These are phyloP conservation scores for Litchi chinensis DNA, from an alignment of 345 rosid species.

Conservation along the genomic window DNA sequence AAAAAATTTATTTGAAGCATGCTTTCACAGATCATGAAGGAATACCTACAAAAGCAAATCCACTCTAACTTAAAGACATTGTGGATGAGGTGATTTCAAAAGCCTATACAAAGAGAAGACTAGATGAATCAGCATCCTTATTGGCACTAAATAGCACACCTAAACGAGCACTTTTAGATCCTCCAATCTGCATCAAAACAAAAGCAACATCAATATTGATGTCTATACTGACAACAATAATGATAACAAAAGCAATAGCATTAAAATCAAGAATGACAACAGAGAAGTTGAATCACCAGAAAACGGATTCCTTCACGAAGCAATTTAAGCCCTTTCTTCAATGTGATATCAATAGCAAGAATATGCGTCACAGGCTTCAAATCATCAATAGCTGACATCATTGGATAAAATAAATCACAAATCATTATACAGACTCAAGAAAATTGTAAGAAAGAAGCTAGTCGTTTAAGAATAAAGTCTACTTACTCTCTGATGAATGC, in stretches of 20 bases:
- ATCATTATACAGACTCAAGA: constrained; percentile 24
- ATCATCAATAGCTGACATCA: constrained; percentile 70
- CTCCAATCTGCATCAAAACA: constrained; percentile 61
- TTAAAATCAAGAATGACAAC: constrained; percentile 9
- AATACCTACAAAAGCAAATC: constrained; percentile 11
- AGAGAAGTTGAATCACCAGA: constrained; percentile 52
- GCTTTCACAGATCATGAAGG: not conserved
- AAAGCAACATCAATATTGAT: constrained; percentile 19
- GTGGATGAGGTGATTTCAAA: constrained; percentile 64
- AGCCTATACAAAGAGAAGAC: constrained; percentile 66
- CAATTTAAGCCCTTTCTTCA: constrained; percentile 77
- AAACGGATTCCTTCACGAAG: constrained; percentile 84
- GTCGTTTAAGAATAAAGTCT: constrained; percentile 21
- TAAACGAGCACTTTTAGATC: constrained; percentile 79
- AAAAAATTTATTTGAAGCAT: not conserved
- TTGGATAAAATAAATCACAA: constrained; percentile 24
- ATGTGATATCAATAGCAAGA: constrained; percentile 77
- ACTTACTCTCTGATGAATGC: constrained; percentile 88
- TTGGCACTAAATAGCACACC: constrained; percentile 74
- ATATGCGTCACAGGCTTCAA: constrained; percentile 97
- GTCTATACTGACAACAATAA: not conserved
- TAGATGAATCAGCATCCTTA: constrained; percentile 48
- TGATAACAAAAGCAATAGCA: not conserved
- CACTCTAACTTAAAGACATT: constrained; percentile 2
- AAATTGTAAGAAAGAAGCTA: constrained; percentile 18